Evolutionary conservation across 2,329 filamentous ascomycete genomes (phyloP).

Genomic region (Drechslera avenae): DNA sequence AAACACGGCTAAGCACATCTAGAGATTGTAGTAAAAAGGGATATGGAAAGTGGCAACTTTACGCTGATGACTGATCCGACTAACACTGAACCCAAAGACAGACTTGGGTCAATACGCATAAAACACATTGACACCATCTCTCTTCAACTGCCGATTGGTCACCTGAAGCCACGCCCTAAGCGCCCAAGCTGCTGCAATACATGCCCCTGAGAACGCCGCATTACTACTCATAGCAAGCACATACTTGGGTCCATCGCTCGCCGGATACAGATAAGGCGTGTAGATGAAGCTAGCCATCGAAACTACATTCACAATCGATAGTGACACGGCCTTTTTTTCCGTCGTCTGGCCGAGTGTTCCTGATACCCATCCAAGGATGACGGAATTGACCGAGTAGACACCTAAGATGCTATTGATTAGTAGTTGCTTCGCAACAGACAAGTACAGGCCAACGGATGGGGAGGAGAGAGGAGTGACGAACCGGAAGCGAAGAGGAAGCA

Average conservation of each 20-base stretch:
- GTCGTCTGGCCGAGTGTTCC: constrained; percentile 50
- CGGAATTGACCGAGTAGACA: constrained; percentile 31
- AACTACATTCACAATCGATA: constrained; percentile 52
- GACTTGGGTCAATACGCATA: constrained; percentile 18
- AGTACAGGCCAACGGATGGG: neutral
- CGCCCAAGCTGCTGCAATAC: constrained; percentile 21
- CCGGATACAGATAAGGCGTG: constrained; percentile 45
- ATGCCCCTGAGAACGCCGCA: constrained; percentile 23
- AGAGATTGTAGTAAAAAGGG: no score
- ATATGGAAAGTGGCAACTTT: no score
- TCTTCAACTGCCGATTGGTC: constrained; percentile 16
- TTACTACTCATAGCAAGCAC: constrained; percentile 30
- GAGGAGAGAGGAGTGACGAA: neutral
- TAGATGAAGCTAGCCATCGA: constrained; percentile 50
- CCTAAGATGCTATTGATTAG: neutral
- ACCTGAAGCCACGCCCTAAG: constrained; percentile 19
- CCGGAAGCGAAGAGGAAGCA: constrained; percentile 10
- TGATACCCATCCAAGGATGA: constrained; percentile 51
- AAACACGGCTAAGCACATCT: neutral
- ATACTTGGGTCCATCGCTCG: constrained; percentile 30
- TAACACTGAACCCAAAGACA: no score
- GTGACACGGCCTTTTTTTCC: constrained; percentile 52
- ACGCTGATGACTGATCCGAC: no score
- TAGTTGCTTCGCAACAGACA: neutral
- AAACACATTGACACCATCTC: constrained; percentile 15